These are phyloP conservation scores for Oryza officinalis DNA, from an alignment of 176 grass and related monocot genomes.

Conservation along the genomic window DNA sequence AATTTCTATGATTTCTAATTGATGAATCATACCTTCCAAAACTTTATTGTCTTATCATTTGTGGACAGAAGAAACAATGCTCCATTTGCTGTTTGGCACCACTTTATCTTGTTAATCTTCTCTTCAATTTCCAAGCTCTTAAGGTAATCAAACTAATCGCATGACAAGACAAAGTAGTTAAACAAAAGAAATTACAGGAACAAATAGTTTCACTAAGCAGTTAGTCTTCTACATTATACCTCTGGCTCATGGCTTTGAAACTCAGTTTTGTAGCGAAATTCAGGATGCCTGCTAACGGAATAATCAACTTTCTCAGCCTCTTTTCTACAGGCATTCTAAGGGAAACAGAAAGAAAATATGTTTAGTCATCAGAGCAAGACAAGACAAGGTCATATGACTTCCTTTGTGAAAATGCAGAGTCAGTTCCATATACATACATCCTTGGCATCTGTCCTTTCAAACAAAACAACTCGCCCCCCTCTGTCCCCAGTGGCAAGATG, in stretches of 20 bases:
- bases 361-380: slow-evolving; percentile 28
- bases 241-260: slow-evolving; percentile 99
- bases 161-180: slow-evolving; percentile 40
- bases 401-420: not conserved
- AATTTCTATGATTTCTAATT: slow-evolving; percentile 13
- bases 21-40: slow-evolving; percentile 83
- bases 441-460: slow-evolving; percentile 83
- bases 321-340: slow-evolving; percentile 66
- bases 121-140: slow-evolving; percentile 99
- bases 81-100: slow-evolving; percentile 79
- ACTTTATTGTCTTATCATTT: slow-evolving; percentile 98
- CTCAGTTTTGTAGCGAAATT: slow-evolving; percentile 96
- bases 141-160: slow-evolving; percentile 93
- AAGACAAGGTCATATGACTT: not conserved
- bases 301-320: slow-evolving; percentile 86
- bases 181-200: slow-evolving; percentile 37
- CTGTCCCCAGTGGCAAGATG: slow-evolving; percentile 99
- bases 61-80: slow-evolving; percentile 88
- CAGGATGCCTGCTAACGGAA: slow-evolving; percentile 73
- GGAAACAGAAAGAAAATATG: slow-evolving; percentile 33
- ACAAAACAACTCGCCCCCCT: slow-evolving; percentile 97
- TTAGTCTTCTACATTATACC: slow-evolving; percentile 53
- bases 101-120: slow-evolving; percentile 99
- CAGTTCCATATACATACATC: slow-evolving; percentile 62
- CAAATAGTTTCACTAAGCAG: not conserved